Evolutionary conservation across 371 early-diverging fungal species (phyloP).

Genomic region (Apophysomyces sp.): DNA sequence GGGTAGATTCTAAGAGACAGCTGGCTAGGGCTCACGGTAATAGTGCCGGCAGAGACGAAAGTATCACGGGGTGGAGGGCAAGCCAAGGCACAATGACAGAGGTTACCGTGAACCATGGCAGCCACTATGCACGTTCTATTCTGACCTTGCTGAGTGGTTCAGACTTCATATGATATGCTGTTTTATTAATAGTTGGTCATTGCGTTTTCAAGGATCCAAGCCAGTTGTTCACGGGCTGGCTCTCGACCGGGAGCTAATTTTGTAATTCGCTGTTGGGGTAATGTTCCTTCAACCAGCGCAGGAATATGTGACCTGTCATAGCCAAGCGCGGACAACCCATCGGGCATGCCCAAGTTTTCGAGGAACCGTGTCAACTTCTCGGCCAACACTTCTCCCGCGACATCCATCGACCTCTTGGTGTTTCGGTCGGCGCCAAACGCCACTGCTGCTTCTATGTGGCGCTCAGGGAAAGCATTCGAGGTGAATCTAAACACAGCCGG

Average conservation of each 20-base stretch:
- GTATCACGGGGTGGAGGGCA: no score
- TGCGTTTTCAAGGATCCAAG: constrained; percentile 67
- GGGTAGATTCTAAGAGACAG: no score
- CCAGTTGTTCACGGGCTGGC: constrained; percentile 67
- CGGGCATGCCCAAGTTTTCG: constrained; percentile 74
- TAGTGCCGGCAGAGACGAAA: no score
- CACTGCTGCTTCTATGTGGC: constrained; percentile 83
- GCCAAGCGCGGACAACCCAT: constrained; percentile 83
- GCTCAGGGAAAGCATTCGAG: constrained; percentile 74
- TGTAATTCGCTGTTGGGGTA: constrained; percentile 93
- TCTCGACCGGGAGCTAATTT: constrained; percentile 81
- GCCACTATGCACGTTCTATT: no score
- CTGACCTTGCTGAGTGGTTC: neutral
- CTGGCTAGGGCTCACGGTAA: no score
- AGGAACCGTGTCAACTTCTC: constrained; percentile 82
- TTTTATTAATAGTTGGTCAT: constrained; percentile 60
- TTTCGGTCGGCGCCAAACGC: constrained; percentile 77
- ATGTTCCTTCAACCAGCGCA: constrained; percentile 78
- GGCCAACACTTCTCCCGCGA: constrained; percentile 73
- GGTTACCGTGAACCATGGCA: no score
- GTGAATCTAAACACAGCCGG: constrained; percentile 92
- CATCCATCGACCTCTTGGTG: constrained; percentile 57
- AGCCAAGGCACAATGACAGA: no score
- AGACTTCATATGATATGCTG: neutral
- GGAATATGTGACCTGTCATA: constrained; percentile 70